phyloP scores from a whole-genome alignment of 768 basidiomycete species.

The Filobasidium floriforme region DNA sequence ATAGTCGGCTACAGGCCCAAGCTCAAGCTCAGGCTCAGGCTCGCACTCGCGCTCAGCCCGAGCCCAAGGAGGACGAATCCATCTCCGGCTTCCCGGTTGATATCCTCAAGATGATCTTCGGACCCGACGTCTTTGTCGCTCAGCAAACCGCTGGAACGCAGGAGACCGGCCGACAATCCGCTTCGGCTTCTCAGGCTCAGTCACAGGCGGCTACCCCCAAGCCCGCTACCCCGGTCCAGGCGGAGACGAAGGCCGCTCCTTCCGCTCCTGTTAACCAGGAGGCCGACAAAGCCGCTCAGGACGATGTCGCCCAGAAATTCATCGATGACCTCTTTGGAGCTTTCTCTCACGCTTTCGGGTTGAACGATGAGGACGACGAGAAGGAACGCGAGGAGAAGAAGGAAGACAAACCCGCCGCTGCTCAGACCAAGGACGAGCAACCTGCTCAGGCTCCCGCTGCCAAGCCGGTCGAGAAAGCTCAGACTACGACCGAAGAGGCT shows the following conservation, averaged over 20 bases:
- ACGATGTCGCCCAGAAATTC: not conserved
- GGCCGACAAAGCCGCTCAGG: not conserved
- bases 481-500: not conserved
- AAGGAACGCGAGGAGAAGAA: not conserved
- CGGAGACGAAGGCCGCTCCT: not conserved
- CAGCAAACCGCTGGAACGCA: not conserved
- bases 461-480: not conserved
- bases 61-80: not conserved
- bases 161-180: not conserved
- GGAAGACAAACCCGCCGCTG: not conserved
- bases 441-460: not conserved
- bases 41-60: not conserved
- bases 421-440: not conserved
- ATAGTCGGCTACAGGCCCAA: too few species aligned
- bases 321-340: conserved; percentile 5
- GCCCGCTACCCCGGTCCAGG: conserved; percentile 5
- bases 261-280: not conserved
- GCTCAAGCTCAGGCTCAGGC: not conserved
- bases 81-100: not conserved
- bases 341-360: not conserved
- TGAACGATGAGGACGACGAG: not conserved
- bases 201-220: not conserved
- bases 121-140: not conserved
- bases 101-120: conserved; percentile 1
- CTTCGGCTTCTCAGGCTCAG: not conserved